Percentiles rank a stretch among this genome's conserved stretches.
Evolutionary conservation across 768 basidiomycete species (phyloP).

Genomic region (Boletus patriciae): DNA sequence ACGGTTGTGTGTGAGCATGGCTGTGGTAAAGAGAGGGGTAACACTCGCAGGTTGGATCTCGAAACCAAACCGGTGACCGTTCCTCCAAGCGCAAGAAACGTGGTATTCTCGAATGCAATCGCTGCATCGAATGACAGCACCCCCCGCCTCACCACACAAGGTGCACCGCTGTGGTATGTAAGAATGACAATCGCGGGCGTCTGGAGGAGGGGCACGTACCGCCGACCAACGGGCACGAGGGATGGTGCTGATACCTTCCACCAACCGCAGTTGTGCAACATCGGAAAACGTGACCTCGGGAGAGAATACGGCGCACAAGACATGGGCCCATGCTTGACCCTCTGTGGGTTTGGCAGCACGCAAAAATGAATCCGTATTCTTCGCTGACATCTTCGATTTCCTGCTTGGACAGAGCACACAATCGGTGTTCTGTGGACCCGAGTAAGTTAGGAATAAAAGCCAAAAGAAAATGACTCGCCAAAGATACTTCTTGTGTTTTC

Average conservation of each 20-base stretch:
- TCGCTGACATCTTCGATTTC: constrained; percentile 37
- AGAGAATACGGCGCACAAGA: constrained; percentile 85
- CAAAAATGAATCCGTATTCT: constrained; percentile 62
- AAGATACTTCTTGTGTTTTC: constrained; percentile 74
- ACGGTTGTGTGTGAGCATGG: neutral
- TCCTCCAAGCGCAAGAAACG: constrained; percentile 85
- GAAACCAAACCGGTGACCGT: constrained; percentile 86
- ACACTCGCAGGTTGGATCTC: constrained; percentile 78
- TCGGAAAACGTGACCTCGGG: constrained; percentile 85
- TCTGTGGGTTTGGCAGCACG: constrained; percentile 88
- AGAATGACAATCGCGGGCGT: neutral
- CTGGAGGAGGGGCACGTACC: constrained; percentile 44
- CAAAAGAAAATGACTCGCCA: constrained; percentile 48
- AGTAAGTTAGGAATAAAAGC: neutral
- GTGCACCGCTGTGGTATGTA: constrained; percentile 58
- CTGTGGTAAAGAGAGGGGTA: neutral
- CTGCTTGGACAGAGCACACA: constrained; percentile 80
- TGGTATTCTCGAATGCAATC: constrained; percentile 85
- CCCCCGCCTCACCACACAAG: constrained; percentile 69
- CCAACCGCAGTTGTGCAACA: constrained; percentile 66
- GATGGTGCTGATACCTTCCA: constrained; percentile 82
- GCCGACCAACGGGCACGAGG: constrained; percentile 68
- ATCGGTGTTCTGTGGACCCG: constrained; percentile 59
- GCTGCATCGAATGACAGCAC: constrained; percentile 80
- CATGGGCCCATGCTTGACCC: constrained; percentile 90